phyloP scores from a whole-genome alignment of 2,329 filamentous ascomycete species.

The Paraphaeosphaeria sporulosa region DNA sequence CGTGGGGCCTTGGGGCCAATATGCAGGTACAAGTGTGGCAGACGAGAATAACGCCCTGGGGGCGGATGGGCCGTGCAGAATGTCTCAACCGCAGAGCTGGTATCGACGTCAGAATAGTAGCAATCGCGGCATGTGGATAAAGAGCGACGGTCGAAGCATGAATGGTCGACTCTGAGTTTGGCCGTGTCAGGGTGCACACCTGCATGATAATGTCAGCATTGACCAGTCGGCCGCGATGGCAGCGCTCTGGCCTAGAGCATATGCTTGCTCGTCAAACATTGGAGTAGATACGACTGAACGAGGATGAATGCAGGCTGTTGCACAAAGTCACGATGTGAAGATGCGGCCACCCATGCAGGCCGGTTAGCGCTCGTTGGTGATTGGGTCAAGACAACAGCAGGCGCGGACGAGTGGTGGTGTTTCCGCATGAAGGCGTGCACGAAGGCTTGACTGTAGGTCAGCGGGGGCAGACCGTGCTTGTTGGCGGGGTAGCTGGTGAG shows the following conservation, averaged over 20 bases:
- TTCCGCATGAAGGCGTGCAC: conserved; percentile 4
- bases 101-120: conserved; percentile 16
- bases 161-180: background rate
- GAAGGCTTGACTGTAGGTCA: conserved; percentile 12
- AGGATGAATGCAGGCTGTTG: background rate
- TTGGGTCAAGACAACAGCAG: conserved; percentile 11
- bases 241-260: background rate
- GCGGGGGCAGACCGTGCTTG: background rate
- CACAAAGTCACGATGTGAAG: background rate
- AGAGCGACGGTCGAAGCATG: background rate
- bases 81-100: conserved; percentile 10
- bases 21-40: conserved; percentile 20
- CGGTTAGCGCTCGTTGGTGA: conserved; percentile 9
- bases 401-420: conserved; percentile 3
- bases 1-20: conserved; percentile 14
- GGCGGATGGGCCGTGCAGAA: conserved; percentile 4
- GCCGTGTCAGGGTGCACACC: background rate
- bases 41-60: conserved; percentile 17
- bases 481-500: conserved; percentile 7
- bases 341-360: background rate
- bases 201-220: background rate
- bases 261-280: background rate
- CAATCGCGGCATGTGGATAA: background rate
- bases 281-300: background rate
- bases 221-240: background rate